Conservation (phyloP, 1,139 yeast species). For the Blastobotrys aristatus region DNA sequence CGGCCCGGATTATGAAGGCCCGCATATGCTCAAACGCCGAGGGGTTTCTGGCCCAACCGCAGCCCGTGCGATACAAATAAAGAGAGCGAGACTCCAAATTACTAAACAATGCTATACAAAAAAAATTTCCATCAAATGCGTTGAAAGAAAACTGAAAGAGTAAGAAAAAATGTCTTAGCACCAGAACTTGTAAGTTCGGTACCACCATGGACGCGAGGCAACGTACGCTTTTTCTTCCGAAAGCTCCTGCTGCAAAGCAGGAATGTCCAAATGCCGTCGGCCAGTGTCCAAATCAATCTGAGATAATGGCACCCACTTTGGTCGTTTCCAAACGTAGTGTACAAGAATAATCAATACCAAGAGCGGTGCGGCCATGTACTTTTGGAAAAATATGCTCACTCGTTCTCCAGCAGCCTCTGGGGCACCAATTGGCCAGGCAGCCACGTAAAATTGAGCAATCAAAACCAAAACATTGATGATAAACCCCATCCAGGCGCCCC, state of each 20-base stretch:
- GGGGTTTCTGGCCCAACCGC: too few species aligned
- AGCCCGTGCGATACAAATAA: too few species aligned
- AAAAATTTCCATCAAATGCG: too few species aligned
- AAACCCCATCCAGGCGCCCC: slow-evolving; percentile 66
- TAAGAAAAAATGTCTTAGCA: slow-evolving; percentile 15
- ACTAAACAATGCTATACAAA: too few species aligned
- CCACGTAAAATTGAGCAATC: slow-evolving; percentile 78
- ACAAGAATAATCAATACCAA: slow-evolving; percentile 45
- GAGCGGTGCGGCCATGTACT: slow-evolving; percentile 52
- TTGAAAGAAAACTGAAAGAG: too few species aligned
- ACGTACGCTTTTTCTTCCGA: slow-evolving; percentile 43
- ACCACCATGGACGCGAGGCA: slow-evolving; percentile 35
- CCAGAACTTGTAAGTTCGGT: slow-evolving; percentile 32
- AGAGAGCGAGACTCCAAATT: too few species aligned
- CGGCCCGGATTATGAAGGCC: too few species aligned
- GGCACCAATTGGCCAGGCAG: slow-evolving; percentile 66
- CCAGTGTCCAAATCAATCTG: slow-evolving; percentile 55
- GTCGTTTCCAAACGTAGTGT: slow-evolving; percentile 46
- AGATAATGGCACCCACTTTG: slow-evolving; percentile 34
- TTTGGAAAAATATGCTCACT: slow-evolving; percentile 42
- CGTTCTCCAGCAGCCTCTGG: slow-evolving; percentile 37
- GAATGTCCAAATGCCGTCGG: slow-evolving; percentile 52
- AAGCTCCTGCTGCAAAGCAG: slow-evolving; percentile 46
- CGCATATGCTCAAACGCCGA: too few species aligned
- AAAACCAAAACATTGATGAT: slow-evolving; percentile 58